phyloP scores from a whole-genome alignment of 148 eudicot genomes.

The Selenicereus undatus region DNA sequence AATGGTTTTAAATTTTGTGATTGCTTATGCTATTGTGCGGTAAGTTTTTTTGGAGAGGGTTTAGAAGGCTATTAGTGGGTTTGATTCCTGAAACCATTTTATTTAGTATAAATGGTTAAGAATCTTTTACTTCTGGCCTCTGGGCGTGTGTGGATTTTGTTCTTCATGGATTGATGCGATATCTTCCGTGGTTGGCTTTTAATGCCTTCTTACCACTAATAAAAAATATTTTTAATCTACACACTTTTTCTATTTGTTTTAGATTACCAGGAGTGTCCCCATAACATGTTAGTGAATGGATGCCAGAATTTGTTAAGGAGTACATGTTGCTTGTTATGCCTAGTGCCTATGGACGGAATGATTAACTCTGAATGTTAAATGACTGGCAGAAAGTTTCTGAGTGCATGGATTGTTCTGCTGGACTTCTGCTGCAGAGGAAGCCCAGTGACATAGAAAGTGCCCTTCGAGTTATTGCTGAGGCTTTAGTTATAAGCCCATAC shows the following conservation, averaged over 20 bases:
- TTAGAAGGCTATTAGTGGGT: background rate
- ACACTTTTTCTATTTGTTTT: background rate
- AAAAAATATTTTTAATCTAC: too few species aligned
- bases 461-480: constrained; percentile 58
- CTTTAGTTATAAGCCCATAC: constrained; percentile 60
- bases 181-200: background rate
- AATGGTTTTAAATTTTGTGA: background rate
- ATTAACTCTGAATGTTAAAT: constrained; percentile 11
- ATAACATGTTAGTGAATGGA: background rate
- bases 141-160: background rate
- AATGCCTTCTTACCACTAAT: background rate
- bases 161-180: background rate
- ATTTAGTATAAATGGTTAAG: background rate
- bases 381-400: constrained; percentile 66
- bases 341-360: background rate
- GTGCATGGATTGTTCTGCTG: constrained; percentile 59
- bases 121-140: background rate
- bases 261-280: background rate
- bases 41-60: background rate
- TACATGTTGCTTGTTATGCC: background rate
- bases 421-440: constrained; percentile 50
- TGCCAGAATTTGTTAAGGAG: background rate
- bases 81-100: background rate
- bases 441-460: constrained; percentile 49
- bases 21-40: background rate